These are phyloP conservation scores for Salvia hispanica DNA, from an alignment of 257 asterid genomes.

Conservation along the genomic window DNA sequence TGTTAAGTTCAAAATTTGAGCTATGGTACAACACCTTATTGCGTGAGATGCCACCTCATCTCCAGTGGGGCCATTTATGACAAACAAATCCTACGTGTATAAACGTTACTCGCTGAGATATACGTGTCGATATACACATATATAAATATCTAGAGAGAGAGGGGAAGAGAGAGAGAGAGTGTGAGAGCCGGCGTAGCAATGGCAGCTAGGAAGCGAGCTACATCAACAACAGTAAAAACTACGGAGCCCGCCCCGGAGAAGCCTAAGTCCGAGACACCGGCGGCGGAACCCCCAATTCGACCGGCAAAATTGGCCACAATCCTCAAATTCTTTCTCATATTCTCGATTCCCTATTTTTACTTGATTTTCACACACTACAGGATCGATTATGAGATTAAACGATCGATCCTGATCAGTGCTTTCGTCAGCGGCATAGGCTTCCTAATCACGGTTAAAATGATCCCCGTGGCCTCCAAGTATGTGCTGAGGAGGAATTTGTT, in stretches of 20 bases:
- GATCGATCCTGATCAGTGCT: slow-evolving; percentile 64
- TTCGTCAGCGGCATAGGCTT: slow-evolving; percentile 66
- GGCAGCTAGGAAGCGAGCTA: slow-evolving; percentile 63
- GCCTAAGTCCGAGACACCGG: slow-evolving; percentile 30
- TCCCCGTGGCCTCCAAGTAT: slow-evolving; percentile 83
- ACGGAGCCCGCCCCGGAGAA: slow-evolving; percentile 37
- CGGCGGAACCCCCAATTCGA: slow-evolving; percentile 54
- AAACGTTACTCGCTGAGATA: slow-evolving; percentile 16
- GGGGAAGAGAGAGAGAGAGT: background rate
- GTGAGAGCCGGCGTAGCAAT: slow-evolving; percentile 38
- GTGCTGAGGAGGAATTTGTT: slow-evolving; percentile 74
- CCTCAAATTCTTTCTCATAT: slow-evolving; percentile 44
- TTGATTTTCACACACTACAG: slow-evolving; percentile 57
- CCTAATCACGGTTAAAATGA: slow-evolving; percentile 53
- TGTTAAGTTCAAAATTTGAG: no score
- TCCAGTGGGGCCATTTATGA: slow-evolving; percentile 25
- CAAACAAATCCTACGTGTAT: slow-evolving; percentile 28
- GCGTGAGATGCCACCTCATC: slow-evolving; percentile 24
- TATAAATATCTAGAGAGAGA: background rate
- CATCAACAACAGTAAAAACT: slow-evolving; percentile 35
- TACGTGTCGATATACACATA: background rate
- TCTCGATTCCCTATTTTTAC: slow-evolving; percentile 67
- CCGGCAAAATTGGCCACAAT: slow-evolving; percentile 60
- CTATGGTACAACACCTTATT: no score
- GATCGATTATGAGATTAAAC: slow-evolving; percentile 61